Percentiles rank a stretch among this genome's conserved stretches.
These are phyloP conservation scores for Mucor plumbeus DNA, from an alignment of 371 early-diverging fungal species.

Conservation along the genomic window DNA sequence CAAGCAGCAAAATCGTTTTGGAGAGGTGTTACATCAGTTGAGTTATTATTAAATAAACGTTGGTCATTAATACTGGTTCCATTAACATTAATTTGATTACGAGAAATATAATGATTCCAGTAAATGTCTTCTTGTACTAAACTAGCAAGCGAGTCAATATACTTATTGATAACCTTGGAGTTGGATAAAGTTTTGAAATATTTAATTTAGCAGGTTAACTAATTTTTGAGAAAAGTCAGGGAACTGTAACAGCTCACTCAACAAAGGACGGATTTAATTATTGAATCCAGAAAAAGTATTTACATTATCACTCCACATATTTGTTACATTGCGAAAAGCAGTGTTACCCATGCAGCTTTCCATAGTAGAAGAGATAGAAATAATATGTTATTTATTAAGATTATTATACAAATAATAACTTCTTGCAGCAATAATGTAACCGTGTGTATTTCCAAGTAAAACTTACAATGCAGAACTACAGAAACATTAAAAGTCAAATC, in stretches of 20 bases:
- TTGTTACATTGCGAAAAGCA: background rate
- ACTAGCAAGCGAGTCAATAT: slow-evolving; percentile 24
- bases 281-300: slow-evolving; percentile 14
- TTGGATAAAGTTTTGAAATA: slow-evolving; percentile 27
- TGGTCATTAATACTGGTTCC: background rate
- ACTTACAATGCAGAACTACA: slow-evolving; percentile 34
- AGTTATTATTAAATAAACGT: background rate
- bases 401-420: slow-evolving; percentile 37
- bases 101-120: slow-evolving; percentile 29
- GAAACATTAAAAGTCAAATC: background rate
- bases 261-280: slow-evolving; percentile 12
- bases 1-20: background rate
- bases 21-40: background rate
- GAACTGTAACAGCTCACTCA: slow-evolving; percentile 16
- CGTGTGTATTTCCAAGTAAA: slow-evolving; percentile 34
- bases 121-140: slow-evolving; percentile 30
- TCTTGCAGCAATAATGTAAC: slow-evolving; percentile 24
- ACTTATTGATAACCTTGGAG: slow-evolving; percentile 5
- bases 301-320: slow-evolving; percentile 28
- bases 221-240: slow-evolving; percentile 27
- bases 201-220: slow-evolving; percentile 13
- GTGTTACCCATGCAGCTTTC: background rate
- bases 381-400: background rate
- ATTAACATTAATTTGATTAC: background rate
- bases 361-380: background rate